These are phyloP conservation scores for Nicotiana undulata DNA, from an alignment of 257 asterid genomes.

Conservation along the genomic window DNA sequence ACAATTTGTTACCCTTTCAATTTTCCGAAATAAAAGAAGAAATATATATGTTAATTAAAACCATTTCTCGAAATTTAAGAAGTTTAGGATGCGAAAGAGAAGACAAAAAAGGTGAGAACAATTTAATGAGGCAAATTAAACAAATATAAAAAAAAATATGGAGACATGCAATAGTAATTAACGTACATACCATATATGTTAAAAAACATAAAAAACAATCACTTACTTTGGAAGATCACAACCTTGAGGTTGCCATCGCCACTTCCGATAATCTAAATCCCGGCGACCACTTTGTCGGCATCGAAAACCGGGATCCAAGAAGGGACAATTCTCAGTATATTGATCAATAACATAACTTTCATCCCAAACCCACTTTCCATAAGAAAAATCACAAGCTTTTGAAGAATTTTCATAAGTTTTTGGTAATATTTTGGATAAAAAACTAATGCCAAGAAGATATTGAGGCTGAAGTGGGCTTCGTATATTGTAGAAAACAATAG, in stretches of 20 bases:
- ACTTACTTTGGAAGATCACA: conserved; percentile 78
- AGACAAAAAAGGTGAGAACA: not conserved
- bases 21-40: not conserved
- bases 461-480: conserved; percentile 24
- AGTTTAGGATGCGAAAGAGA: not conserved
- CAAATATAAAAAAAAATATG: not conserved
- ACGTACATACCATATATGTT: not conserved
- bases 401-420: not conserved
- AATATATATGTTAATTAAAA: too few relatives aligned
- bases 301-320: conserved; percentile 84
- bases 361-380: conserved; percentile 73
- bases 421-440: conserved; percentile 33
- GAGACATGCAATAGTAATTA: not conserved
- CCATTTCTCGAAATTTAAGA: too few relatives aligned
- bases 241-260: conserved; percentile 79
- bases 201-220: not conserved
- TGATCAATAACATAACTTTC: conserved; percentile 21
- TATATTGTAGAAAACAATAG: conserved; percentile 20
- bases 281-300: conserved; percentile 56
- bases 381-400: conserved; percentile 45
- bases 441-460: conserved; percentile 24
- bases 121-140: not conserved
- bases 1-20: not conserved
- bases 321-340: conserved; percentile 71
- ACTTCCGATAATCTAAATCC: conserved; percentile 50